Conservation (phyloP, 2,329 filamentous ascomycete species). For the Clonostachys solani region DNA sequence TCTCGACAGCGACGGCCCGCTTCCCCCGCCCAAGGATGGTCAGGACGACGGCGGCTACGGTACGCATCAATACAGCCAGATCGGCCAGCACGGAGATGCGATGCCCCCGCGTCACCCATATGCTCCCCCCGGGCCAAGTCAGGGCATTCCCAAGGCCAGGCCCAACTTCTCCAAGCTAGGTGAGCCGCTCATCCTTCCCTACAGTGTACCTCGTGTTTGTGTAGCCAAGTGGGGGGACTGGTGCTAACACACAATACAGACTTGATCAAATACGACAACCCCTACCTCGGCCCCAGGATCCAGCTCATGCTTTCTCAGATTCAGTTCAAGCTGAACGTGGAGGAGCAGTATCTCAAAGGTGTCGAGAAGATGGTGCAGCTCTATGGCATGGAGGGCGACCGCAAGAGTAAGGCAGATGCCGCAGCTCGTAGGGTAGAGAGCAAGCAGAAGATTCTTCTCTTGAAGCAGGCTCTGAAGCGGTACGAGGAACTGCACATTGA, state of each 20-base stretch:
- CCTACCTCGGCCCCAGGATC: constrained; percentile 91
- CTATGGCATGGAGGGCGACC: constrained; percentile 95
- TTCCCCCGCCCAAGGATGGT: constrained; percentile 72
- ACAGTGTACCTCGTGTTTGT: constrained; percentile 5
- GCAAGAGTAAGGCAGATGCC: constrained; percentile 91
- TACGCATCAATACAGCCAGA: constrained; percentile 43
- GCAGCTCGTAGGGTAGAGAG: constrained; percentile 88
- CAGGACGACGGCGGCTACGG: constrained; percentile 62
- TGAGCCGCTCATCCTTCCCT: constrained; percentile 24
- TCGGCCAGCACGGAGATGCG: constrained; percentile 63
- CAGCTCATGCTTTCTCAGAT: constrained; percentile 99
- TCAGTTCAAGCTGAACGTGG: constrained; percentile 97
- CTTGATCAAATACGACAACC: constrained; percentile 97
- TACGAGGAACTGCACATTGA: constrained; percentile 98
- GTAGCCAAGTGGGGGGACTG: background rate
- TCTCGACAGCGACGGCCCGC: constrained; percentile 51
- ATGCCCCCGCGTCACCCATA: constrained; percentile 82
- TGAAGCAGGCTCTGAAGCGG: constrained; percentile 93
- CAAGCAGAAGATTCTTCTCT: constrained; percentile 93
- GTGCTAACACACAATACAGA: constrained; percentile 47
- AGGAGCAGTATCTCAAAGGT: constrained; percentile 97
- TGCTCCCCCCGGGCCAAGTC: constrained; percentile 61
- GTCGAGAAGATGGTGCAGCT: constrained; percentile 99
- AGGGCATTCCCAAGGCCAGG: constrained; percentile 66
- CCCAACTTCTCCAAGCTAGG: constrained; percentile 96